Percentiles rank a stretch among this genome's conserved stretches.
Evolutionary conservation across 148 eudicot genomes (phyloP).

Genomic region (Hydrangea macrophylla): DNA sequence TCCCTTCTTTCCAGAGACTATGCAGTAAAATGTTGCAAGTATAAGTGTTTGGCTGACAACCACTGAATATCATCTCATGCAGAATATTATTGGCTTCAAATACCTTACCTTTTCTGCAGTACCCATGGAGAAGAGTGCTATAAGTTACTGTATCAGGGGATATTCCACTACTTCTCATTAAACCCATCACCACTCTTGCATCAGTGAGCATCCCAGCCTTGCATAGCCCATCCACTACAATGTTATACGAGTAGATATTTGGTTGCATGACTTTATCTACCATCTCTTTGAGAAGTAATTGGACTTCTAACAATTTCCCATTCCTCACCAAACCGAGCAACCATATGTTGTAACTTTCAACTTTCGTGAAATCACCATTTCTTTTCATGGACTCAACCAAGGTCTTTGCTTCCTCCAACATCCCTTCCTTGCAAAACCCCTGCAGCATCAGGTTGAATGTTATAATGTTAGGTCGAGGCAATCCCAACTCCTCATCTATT

Average conservation of each 20-base stretch:
- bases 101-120: constrained; percentile 62
- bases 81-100: constrained; percentile 59
- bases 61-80: constrained; percentile 59
- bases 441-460: constrained; percentile 73
- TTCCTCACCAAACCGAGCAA: constrained; percentile 64
- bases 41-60: constrained; percentile 63
- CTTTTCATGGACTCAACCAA: constrained; percentile 66
- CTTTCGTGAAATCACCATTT: constrained; percentile 30
- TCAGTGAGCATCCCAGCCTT: constrained; percentile 69
- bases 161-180: constrained; percentile 52
- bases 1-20: constrained; percentile 84
- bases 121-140: constrained; percentile 74
- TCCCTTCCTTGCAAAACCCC: constrained; percentile 71
- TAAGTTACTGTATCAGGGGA: constrained; percentile 73
- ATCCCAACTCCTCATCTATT: constrained; percentile 56
- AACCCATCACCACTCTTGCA: constrained; percentile 52
- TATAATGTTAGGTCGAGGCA: constrained; percentile 64
- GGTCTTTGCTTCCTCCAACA: constrained; percentile 78
- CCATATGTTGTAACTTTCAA: constrained; percentile 80
- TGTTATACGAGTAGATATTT: constrained; percentile 59
- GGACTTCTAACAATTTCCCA: constrained; percentile 65
- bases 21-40: constrained; percentile 80
- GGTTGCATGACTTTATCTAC: constrained; percentile 43
- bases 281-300: constrained; percentile 59
- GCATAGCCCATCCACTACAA: constrained; percentile 69